Evolutionary conservation across 805 yeast genomes (phyloP).

Genomic region (Wickerhamiella siamensis): DNA sequence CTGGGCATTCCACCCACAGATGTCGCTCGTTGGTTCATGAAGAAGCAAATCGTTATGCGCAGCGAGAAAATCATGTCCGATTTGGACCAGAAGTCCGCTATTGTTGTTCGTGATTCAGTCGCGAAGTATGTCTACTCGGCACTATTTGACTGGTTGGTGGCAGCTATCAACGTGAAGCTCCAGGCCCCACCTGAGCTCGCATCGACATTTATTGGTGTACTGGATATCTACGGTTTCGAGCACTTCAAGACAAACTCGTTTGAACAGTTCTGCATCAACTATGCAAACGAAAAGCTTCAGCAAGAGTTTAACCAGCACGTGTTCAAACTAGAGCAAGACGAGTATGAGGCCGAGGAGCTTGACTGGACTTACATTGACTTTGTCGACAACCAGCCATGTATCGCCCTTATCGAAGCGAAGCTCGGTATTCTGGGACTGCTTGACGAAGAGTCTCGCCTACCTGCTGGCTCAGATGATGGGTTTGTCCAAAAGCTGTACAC

Average conservation of each 20-base stretch:
- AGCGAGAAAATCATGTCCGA: conserved; percentile 82
- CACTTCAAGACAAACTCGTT: conserved; percentile 89
- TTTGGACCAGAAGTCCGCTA: conserved; percentile 67
- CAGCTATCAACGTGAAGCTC: conserved; percentile 64
- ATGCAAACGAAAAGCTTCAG: conserved; percentile 92
- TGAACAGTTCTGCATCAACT: conserved; percentile 94
- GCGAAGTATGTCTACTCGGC: conserved; percentile 89
- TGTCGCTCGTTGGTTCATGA: conserved; percentile 83
- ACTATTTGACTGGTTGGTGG: conserved; percentile 89
- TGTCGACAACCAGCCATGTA: conserved; percentile 94
- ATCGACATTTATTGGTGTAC: conserved; percentile 80
- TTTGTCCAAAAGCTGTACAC: conserved; percentile 86
- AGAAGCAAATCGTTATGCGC: conserved; percentile 84
- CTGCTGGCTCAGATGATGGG: conserved; percentile 82
- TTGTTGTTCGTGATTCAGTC: conserved; percentile 92
- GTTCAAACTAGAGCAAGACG: conserved; percentile 92
- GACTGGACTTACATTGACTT: conserved; percentile 96
- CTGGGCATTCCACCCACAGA: conserved; percentile 60
- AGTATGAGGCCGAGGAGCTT: conserved; percentile 78
- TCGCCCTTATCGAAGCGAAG: conserved; percentile 75
- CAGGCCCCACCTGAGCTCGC: conserved; percentile 34
- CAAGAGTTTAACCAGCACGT: conserved; percentile 97
- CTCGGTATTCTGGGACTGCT: conserved; percentile 75
- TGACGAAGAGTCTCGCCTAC: conserved; percentile 91
- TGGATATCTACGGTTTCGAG: conserved; percentile 96